Evolutionary conservation across 202 grass and related monocot species (phyloP).

Genomic region (Saccharum hybrid): DNA sequence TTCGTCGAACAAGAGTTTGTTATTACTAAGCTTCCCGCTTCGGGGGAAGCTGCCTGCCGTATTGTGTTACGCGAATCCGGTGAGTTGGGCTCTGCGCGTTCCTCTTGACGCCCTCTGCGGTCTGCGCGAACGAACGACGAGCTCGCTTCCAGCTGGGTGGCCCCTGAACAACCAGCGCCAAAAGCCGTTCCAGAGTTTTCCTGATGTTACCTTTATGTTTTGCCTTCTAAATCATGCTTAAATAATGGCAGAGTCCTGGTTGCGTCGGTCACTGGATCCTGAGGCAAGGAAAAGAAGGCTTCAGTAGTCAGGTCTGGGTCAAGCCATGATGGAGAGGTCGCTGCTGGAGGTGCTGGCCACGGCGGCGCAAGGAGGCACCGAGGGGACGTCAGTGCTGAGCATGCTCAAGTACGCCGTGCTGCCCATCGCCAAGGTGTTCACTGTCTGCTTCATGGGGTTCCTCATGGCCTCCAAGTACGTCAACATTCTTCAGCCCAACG

Average conservation of each 20-base stretch:
- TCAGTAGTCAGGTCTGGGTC: not conserved
- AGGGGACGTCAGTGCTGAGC: slow-evolving; percentile 61
- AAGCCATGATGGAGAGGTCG: slow-evolving; percentile 69
- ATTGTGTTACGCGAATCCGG: slow-evolving; percentile 8
- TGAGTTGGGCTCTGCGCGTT: slow-evolving; percentile 16
- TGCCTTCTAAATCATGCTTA: slow-evolving; percentile 33
- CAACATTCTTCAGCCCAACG: slow-evolving; percentile 89
- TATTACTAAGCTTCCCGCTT: not conserved
- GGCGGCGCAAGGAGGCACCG: slow-evolving; percentile 58
- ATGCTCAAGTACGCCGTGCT: slow-evolving; percentile 84
- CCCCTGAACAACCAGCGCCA: not conserved
- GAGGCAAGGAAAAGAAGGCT: slow-evolving; percentile 10
- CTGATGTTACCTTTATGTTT: slow-evolving; percentile 22
- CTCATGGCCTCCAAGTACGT: slow-evolving; percentile 96
- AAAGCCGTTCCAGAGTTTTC: slow-evolving; percentile 47
- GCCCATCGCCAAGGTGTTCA: slow-evolving; percentile 97
- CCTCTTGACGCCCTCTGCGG: not conserved
- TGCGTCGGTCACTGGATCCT: slow-evolving; percentile 3
- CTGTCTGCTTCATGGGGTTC: slow-evolving; percentile 98
- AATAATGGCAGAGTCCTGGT: slow-evolving; percentile 26
- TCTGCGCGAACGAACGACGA: not conserved
- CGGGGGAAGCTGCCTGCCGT: not conserved
- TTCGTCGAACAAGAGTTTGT: not conserved
- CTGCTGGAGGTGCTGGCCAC: slow-evolving; percentile 63
- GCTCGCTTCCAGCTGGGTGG: not conserved